These are phyloP conservation scores for Botrytis cinerea DNA, from an alignment of 2,329 filamentous ascomycete genomes.

Conservation along the genomic window DNA sequence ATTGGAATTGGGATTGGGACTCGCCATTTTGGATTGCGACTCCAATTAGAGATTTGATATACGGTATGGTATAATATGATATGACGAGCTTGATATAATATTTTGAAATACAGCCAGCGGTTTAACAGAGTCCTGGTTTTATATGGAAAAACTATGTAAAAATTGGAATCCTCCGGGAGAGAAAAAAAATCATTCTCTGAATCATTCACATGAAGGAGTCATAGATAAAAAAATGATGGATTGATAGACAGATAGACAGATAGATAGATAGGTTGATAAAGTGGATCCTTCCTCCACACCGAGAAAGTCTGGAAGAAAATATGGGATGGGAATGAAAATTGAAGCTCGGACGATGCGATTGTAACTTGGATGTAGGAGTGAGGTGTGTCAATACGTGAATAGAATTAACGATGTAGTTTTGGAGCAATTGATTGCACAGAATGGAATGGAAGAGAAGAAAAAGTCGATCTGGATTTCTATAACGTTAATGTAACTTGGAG, in stretches of 20 bases:
- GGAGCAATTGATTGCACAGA: neutral
- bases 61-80: neutral
- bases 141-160: neutral
- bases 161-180: neutral
- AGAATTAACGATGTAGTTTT: too few species aligned
- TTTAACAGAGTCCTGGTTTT: neutral
- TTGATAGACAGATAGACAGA: neutral
- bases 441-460: neutral
- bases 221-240: neutral
- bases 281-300: neutral
- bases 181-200: neutral
- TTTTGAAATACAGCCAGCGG: neutral
- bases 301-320: neutral
- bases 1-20: neutral
- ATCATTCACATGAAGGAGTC: neutral
- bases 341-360: neutral
- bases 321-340: neutral
- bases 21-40: neutral
- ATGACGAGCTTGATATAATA: neutral
- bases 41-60: neutral
- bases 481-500: too few species aligned
- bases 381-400: neutral
- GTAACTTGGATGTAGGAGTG: too few species aligned
- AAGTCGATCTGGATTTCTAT: too few species aligned
- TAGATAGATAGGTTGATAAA: neutral